Evolutionary conservation across 441 rosid species (phyloP).

Genomic region (Capsella rubella): DNA sequence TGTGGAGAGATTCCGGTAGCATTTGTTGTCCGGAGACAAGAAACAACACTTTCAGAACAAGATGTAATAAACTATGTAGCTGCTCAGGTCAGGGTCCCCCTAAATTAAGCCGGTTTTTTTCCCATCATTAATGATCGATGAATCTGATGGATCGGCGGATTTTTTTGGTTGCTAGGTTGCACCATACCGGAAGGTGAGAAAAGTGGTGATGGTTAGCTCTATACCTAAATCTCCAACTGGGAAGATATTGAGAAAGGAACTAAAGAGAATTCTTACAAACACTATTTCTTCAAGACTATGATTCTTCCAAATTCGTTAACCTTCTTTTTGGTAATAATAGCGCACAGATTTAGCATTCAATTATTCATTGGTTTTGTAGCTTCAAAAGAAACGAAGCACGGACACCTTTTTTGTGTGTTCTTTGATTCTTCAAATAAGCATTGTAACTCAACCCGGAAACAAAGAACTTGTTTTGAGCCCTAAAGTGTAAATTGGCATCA

Average conservation of each 20-base stretch:
- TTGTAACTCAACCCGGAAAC: slow-evolving; percentile 8
- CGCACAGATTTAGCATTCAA: slow-evolving; percentile 10
- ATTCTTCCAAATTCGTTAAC: slow-evolving; percentile 12
- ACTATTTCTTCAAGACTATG: slow-evolving; percentile 56
- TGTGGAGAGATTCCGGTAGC: slow-evolving; percentile 88
- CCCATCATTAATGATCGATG: background rate
- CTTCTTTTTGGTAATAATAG: background rate
- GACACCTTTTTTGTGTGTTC: background rate
- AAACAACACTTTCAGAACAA: slow-evolving; percentile 55
- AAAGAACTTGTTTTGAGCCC: slow-evolving; percentile 1
- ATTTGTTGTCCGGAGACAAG: slow-evolving; percentile 68
- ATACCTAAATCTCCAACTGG: slow-evolving; percentile 90
- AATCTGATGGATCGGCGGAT: no score
- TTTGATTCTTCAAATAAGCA: slow-evolving; percentile 10
- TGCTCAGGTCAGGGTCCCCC: slow-evolving; percentile 54
- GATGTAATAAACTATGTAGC: slow-evolving; percentile 67
- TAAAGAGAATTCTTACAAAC: slow-evolving; percentile 45
- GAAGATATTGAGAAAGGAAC: slow-evolving; percentile 81
- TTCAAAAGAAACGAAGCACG: background rate
- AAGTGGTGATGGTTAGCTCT: slow-evolving; percentile 62
- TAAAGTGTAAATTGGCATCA: slow-evolving; percentile 8
- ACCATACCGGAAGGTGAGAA: slow-evolving; percentile 84
- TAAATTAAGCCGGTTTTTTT: background rate
- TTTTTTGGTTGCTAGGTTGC: slow-evolving; percentile 57
- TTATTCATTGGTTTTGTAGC: slow-evolving; percentile 20